phyloP scores from a whole-genome alignment of 2,329 filamentous ascomycete species.

The Aureobasidium vineae region DNA sequence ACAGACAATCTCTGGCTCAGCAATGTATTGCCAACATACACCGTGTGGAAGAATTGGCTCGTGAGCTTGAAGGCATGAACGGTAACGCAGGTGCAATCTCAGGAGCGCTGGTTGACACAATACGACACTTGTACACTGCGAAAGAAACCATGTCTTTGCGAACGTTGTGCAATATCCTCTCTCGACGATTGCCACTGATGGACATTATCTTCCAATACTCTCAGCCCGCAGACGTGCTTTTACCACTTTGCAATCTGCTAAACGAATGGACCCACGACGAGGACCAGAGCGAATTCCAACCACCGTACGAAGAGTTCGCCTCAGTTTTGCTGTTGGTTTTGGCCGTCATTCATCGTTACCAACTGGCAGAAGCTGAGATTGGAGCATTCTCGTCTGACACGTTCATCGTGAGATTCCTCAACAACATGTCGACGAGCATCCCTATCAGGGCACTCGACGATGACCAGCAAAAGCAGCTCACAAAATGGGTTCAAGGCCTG shows the following conservation, averaged over 20 bases:
- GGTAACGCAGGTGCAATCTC: slow-evolving; percentile 87
- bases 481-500: slow-evolving; percentile 73
- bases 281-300: slow-evolving; percentile 79
- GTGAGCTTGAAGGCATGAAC: slow-evolving; percentile 83
- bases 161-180: slow-evolving; percentile 68
- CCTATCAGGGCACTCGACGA: slow-evolving; percentile 61
- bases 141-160: slow-evolving; percentile 82
- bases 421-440: slow-evolving; percentile 57
- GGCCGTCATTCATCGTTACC: slow-evolving; percentile 73
- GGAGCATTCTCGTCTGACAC: slow-evolving; percentile 61
- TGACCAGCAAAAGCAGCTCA: slow-evolving; percentile 64
- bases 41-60: slow-evolving; percentile 70
- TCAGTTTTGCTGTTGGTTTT: slow-evolving; percentile 71
- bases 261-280: slow-evolving; percentile 81
- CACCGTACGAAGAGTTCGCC: slow-evolving; percentile 82
- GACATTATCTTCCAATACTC: slow-evolving; percentile 76
- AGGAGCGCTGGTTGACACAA: slow-evolving; percentile 60
- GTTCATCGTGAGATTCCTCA: slow-evolving; percentile 67
- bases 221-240: slow-evolving; percentile 65
- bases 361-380: slow-evolving; percentile 62
- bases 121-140: slow-evolving; percentile 65
- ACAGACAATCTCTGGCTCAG: slow-evolving; percentile 73
- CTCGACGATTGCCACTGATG: slow-evolving; percentile 66
- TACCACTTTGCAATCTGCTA: slow-evolving; percentile 70
- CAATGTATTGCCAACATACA: slow-evolving; percentile 76